A percentile compares a stretch with the other conserved stretches of the same genome.
Conservation (phyloP, 164 flowering plant species). For the Hamamelis virginiana region DNA sequence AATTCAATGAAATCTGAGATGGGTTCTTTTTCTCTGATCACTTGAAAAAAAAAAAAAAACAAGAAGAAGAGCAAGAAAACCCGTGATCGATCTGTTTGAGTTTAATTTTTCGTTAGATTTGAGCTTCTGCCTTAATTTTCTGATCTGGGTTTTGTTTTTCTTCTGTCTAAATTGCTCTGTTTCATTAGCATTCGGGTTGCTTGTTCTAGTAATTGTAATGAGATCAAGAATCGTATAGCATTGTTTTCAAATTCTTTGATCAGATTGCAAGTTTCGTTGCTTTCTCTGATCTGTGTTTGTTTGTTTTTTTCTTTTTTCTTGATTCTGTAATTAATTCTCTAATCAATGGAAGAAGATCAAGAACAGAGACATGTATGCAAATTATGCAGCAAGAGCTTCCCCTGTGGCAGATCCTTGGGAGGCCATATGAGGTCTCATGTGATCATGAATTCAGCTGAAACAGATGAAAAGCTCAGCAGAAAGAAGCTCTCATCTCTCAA, state of each 20-base stretch:
- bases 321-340: not conserved
- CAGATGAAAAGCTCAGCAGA: constrained; percentile 28
- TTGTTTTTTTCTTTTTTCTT: not conserved
- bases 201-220: not conserved
- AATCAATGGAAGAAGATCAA: constrained; percentile 39
- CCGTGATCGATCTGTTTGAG: constrained; percentile 20
- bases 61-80: constrained; percentile 15
- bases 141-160: constrained; percentile 34
- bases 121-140: constrained; percentile 13
- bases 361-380: constrained; percentile 62
- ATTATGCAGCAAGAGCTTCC: constrained; percentile 69
- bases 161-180: constrained; percentile 11
- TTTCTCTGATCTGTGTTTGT: constrained; percentile 11
- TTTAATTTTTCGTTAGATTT: constrained; percentile 18
- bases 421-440: constrained; percentile 96
- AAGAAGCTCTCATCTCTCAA: constrained; percentile 22
- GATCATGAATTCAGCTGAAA: constrained; percentile 33
- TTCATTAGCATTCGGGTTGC: constrained; percentile 1
- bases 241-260: constrained; percentile 3
- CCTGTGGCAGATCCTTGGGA: constrained; percentile 85
- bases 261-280: constrained; percentile 1
- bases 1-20: constrained; percentile 15
- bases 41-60: no score
- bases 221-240: constrained; percentile 6
- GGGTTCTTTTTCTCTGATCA: constrained; percentile 25